Evolutionary conservation across 257 asterid genomes (phyloP), one percentile per base, ranked within the genome.

Genomic region (Nemophila menziesii): DNA sequence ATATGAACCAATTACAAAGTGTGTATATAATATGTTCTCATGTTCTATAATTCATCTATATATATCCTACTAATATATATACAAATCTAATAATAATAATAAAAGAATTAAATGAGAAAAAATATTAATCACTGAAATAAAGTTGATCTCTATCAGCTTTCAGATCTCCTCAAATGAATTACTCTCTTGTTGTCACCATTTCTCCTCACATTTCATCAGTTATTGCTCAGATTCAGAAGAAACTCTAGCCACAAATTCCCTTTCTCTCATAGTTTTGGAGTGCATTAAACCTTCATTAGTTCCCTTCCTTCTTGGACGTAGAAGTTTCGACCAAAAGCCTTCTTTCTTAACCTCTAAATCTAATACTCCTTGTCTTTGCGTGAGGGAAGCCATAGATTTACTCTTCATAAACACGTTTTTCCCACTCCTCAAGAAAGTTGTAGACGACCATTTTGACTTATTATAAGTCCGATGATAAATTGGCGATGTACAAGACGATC

Each of bases 311-410:
- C 55, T 67, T 3, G 68, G 62, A 2, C 38, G 43, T 22, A 75
- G 33, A 52, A 78, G 54, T 48, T 60, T 86, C 1, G 83, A 72
- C 82, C 93, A 86, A 68, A 86, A 81, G 14, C 92, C 75, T 2
- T 54, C 33, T 62, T 73, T 80, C 41, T 39, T 56, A 46, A 56
- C 55, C 49, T 27, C 56, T 4, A 11, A 12, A 4, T 41, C 72
- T 11, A 62, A 44, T 45, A 43, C 22, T 39, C 9, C 52, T 8
- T 57, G 54, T 16, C 72, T 64, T n/a, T 49, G 60, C 51, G 63
- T 49, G 5, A 60, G 48, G 26, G 63, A 62, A 21, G 79, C 78
- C 74, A 65, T 22, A 0, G 96, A 78, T 21, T 73, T 74, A 46
- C 86, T 78, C 69, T 81, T 86, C 43, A 55, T 57, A 16, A 79